Percentiles rank a stretch among this genome's conserved stretches.
phyloP scores from a whole-genome alignment of 768 basidiomycete species.

The Galerina marginata region DNA sequence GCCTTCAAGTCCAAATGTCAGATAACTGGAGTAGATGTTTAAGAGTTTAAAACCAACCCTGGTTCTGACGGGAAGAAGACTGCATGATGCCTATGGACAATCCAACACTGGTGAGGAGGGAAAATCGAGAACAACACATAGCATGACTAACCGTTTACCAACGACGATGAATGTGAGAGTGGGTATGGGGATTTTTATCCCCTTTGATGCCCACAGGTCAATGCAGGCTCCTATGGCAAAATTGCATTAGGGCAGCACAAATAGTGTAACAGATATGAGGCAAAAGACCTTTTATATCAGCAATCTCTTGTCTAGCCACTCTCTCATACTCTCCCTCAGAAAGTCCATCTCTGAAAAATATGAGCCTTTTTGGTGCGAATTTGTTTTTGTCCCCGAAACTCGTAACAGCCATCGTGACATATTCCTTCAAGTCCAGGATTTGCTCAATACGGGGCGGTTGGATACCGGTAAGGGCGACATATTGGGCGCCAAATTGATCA shows the following conservation, averaged over 20 bases:
- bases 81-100: constrained; percentile 8
- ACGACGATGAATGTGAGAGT: constrained; percentile 9
- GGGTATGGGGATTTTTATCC: not conserved
- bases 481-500: constrained; percentile 8
- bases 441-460: constrained; percentile 9
- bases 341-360: constrained; percentile 17
- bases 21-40: not conserved
- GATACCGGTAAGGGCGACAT: constrained; percentile 12
- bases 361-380: not conserved
- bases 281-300: constrained; percentile 5
- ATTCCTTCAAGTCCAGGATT: constrained; percentile 1
- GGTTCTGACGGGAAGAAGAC: constrained; percentile 14
- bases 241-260: not conserved
- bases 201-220: not conserved
- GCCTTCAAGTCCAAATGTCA: not conserved
- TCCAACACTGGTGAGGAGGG: not conserved
- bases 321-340: constrained; percentile 17
- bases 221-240: not conserved
- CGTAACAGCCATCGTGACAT: not conserved
- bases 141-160: constrained; percentile 9
- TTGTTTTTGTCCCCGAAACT: constrained; percentile 3
- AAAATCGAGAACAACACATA: not conserved
- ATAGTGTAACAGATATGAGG: not conserved
- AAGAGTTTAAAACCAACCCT: not conserved
- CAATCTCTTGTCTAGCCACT: constrained; percentile 2